Evolutionary conservation across 805 yeast species (phyloP), one percentile per base, ranked within the genome.

Genomic region (Ogataea saltuana): DNA sequence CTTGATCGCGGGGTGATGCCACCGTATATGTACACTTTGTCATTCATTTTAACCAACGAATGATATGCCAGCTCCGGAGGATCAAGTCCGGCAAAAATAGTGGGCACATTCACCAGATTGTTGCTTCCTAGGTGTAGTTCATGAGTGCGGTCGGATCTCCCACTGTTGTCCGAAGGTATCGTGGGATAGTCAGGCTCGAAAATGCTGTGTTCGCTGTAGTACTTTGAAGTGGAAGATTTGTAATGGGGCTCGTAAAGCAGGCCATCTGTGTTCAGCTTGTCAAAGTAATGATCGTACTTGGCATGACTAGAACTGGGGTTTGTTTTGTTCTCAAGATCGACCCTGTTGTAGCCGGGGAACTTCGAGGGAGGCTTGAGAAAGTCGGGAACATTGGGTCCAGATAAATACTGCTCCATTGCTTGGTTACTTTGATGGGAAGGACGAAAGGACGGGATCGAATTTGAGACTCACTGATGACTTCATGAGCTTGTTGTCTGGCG

Each of bases 31-130:
- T 62, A 72, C 3, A 72, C 59, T n/a, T 60, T 61, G 15, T 64
- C 69, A 17, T 63, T 59, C 40, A 70, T 43, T 9, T 65, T 68
- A n/a, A 68, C 65, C 0, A 74, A 46, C 4, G 74, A 58, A 47
- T 78, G 80, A 49, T 73, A 72, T 0, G 66, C 54, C 15, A 76
- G 50, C 0, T 74, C 60, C 4, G 80, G 76, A 1, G 72, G 40
- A n/a, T 67, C 65, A 5, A 49, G 55, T 22, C 61, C 66, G 2
- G 76, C 69, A 39, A 75, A 60, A 0, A 71, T 21, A 4, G 64
- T 53, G 1, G 76, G 72, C 4, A 50, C 42, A 33, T 59, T 58
- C n/a, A 61, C 29, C 33, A 62, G 51, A 32, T 50, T 51, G 32
- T 48, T 48, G 36, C 48, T 49, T 13, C 41, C 42, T 6, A 53